Conservation (phyloP, 1,284 basidiomycete genomes). For the Rhizoctonia solani region DNA sequence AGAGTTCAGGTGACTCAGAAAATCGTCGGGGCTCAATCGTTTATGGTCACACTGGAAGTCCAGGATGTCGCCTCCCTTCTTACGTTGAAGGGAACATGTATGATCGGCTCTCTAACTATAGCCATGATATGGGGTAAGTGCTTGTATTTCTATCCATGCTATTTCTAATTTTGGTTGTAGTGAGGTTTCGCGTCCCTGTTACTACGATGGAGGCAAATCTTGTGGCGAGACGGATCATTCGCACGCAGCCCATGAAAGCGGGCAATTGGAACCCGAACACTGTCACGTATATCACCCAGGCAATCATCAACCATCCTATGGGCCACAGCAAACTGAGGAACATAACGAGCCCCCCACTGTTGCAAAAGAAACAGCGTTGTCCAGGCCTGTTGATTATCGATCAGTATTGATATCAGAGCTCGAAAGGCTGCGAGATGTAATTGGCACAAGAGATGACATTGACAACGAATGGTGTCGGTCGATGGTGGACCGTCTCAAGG, state of each 20-base stretch:
- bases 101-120: background rate
- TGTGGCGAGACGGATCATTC: background rate
- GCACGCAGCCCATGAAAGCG: background rate
- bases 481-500: constrained; percentile 27
- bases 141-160: background rate
- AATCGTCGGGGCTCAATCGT: background rate
- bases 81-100: background rate
- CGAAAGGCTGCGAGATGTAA: constrained; percentile 17
- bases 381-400: constrained; percentile 1
- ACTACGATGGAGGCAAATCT: background rate
- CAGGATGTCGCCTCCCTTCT: background rate
- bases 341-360: background rate
- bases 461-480: constrained; percentile 29
- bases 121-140: background rate
- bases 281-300: background rate
- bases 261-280: background rate
- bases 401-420: constrained; percentile 25
- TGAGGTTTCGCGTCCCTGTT: background rate
- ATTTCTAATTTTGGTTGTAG: background rate
- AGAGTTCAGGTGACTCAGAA: background rate
- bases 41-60: background rate
- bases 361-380: background rate
- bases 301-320: background rate
- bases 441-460: constrained; percentile 28
- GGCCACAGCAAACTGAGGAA: background rate